Conservation (phyloP, 805 yeast genomes). For the Candida xiaguanensis region DNA sequence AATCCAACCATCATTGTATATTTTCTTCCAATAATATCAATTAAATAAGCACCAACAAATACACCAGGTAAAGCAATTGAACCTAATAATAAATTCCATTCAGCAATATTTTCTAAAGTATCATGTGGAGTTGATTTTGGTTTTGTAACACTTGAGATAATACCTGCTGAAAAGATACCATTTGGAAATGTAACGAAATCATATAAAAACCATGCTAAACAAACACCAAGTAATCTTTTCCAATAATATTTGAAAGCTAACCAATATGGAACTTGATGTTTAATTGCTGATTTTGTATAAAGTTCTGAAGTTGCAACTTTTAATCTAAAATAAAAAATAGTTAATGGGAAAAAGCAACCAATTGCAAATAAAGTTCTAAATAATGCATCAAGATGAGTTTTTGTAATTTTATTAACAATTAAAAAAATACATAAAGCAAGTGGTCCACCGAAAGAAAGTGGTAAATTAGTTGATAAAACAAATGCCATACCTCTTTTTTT, state of each 20-base stretch:
- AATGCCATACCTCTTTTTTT: constrained; percentile 64
- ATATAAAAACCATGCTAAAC: constrained; percentile 75
- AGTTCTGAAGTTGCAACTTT: constrained; percentile 65
- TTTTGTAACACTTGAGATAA: constrained; percentile 44
- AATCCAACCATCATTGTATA: constrained; percentile 71
- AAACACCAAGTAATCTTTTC: constrained; percentile 64
- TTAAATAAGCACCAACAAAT: constrained; percentile 61
- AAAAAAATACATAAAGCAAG: constrained; percentile 64
- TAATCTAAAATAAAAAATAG: constrained; percentile 68
- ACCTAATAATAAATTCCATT: constrained; percentile 69
- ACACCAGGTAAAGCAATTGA: constrained; percentile 72
- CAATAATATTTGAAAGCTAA: constrained; percentile 65
- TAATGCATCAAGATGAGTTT: constrained; percentile 43
- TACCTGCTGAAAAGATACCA: constrained; percentile 49
- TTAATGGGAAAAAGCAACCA: constrained; percentile 65
- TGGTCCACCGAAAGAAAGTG: constrained; percentile 76
- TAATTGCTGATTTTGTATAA: constrained; percentile 63
- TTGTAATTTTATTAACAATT: constrained; percentile 60
- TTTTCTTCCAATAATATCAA: constrained; percentile 67
- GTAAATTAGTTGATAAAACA: constrained; percentile 66
- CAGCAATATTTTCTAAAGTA: constrained; percentile 56
- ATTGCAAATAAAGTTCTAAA: constrained; percentile 72
- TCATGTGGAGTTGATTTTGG: constrained; percentile 13
- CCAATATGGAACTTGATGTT: constrained; percentile 47
- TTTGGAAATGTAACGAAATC: constrained; percentile 82